These are phyloP conservation scores for Blastobotrys malaysiensis DNA, from an alignment of 1,139 yeast genomes.

Conservation along the genomic window DNA sequence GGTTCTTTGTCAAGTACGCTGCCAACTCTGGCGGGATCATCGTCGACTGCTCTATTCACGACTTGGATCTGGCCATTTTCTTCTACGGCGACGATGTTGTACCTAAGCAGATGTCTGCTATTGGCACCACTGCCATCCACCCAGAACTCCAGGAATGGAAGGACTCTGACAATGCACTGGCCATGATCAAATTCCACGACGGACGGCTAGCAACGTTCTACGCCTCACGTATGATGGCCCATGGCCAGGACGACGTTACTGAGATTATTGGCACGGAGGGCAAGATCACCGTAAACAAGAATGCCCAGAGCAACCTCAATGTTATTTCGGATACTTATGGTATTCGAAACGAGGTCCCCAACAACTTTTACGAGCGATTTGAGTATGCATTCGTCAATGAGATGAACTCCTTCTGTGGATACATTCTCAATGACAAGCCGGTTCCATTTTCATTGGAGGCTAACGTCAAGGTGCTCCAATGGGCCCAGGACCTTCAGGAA, in stretches of 20 bases:
- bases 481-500: constrained; percentile 22
- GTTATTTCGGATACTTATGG: constrained; percentile 17
- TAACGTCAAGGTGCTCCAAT: constrained; percentile 21
- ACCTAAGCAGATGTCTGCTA: constrained; percentile 18
- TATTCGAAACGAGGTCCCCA: constrained; percentile 18
- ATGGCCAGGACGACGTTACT: constrained; percentile 23
- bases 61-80: constrained; percentile 20
- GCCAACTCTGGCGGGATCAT: constrained; percentile 23
- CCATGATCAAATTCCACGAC: constrained; percentile 21
- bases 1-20: constrained; percentile 20
- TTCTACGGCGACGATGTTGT: constrained; percentile 21
- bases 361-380: constrained; percentile 19
- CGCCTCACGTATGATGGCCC: constrained; percentile 24
- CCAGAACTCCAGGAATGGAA: constrained; percentile 20
- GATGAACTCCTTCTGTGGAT: constrained; percentile 16
- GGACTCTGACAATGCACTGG: constrained; percentile 23
- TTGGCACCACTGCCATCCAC: constrained; percentile 18
- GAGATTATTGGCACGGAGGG: constrained; percentile 23
- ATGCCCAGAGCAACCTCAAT: constrained; percentile 17
- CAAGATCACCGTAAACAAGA: constrained; percentile 20
- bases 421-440: constrained; percentile 14
- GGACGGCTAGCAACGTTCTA: constrained; percentile 21
- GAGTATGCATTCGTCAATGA: constrained; percentile 20
- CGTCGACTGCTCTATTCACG: constrained; percentile 24
- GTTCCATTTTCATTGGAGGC: constrained; percentile 20